Base-by-base conservation (phyloP, 495 filamentous ascomycete species). In the Thermochaetoides thermophila region DNA sequence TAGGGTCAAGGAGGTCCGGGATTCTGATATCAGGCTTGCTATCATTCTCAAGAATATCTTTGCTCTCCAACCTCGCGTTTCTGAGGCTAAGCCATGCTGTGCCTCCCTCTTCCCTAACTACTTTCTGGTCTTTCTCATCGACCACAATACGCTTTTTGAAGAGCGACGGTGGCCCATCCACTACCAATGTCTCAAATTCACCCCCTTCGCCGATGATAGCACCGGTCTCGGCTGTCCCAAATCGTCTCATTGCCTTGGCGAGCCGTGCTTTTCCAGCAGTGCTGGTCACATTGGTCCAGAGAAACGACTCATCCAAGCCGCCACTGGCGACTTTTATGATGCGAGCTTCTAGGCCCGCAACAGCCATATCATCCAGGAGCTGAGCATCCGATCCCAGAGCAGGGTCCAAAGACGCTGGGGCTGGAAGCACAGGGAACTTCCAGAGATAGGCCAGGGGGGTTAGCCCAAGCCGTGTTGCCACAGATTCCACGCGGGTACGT, bases 281-380 rank as follows among this genome's bases (percentile, higher is more conserved):
- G 42, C 66, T 71, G 4, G 66, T 58, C 18, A 95, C 78, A 60
- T 91, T 76, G 45, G 66, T 69, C 86, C 89, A 94, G 7, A 97
- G 57, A 45, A 82, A 78, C 23, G 56, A 64, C 36, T 82, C 79
- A 46, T 84, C 81, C 39, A 99, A 59, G 1, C 89, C 89, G 10
- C 83, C 85, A 26, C 81, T 86, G 22, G 91, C 85, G 29, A 93
- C 83, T 54, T 99, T 99, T 56, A 99, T 74, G 39, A 96, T 81
- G 35, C 85, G 64, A 5, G 84, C 77, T 44, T 91, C 84, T 24
- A 89, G 66, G 5, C 81, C 77, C 3, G 71, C 67, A 7, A 60
- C 67, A 3, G 67, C 70, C 80, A 99, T 92, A 52, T 95, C 85
- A 31, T 71, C 63, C 13, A 99, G 60, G 13, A 96, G 58, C 48